Evolutionary conservation across 805 yeast genomes (phyloP).

Genomic region (Candida odintsovae): DNA sequence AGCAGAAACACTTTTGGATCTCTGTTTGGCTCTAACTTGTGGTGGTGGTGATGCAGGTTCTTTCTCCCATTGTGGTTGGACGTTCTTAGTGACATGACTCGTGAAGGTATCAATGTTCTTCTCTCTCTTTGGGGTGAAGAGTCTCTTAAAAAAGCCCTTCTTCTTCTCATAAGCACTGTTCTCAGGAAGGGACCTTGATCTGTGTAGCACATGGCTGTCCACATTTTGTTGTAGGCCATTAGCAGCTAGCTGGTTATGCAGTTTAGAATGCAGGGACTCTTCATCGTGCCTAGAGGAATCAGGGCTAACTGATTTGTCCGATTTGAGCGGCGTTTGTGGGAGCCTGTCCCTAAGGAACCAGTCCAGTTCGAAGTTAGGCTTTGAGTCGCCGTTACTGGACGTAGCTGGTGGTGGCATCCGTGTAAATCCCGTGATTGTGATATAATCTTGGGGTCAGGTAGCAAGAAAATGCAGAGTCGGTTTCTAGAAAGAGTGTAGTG

Average conservation of each 20-base stretch:
- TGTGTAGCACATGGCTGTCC: slow-evolving; percentile 1
- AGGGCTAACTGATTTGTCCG: background rate
- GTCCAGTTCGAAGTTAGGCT: slow-evolving; percentile 29
- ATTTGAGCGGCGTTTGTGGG: slow-evolving; percentile 6
- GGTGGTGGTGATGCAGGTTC: slow-evolving; percentile 11
- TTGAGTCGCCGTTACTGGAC: slow-evolving; percentile 15
- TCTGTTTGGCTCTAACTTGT: slow-evolving; percentile 9
- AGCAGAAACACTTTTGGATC: slow-evolving; percentile 8
- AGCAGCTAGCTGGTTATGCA: background rate
- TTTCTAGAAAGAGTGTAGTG: too few species aligned
- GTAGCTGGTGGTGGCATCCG: background rate
- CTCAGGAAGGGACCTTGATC: slow-evolving; percentile 28
- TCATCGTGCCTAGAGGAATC: background rate
- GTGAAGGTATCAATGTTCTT: slow-evolving; percentile 2
- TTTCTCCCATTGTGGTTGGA: background rate
- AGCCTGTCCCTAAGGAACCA: slow-evolving; percentile 41
- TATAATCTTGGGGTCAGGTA: background rate
- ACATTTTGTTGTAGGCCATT: background rate
- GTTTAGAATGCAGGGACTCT: background rate
- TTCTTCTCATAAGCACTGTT: slow-evolving; percentile 15
- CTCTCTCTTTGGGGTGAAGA: slow-evolving; percentile 26
- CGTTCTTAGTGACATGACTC: background rate
- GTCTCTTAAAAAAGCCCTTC: slow-evolving; percentile 31
- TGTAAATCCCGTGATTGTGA: background rate
- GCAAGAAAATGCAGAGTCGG: background rate